phyloP scores from a whole-genome alignment of 2,329 filamentous ascomycete genomes.

The Pseudogymnoascus sp. region DNA sequence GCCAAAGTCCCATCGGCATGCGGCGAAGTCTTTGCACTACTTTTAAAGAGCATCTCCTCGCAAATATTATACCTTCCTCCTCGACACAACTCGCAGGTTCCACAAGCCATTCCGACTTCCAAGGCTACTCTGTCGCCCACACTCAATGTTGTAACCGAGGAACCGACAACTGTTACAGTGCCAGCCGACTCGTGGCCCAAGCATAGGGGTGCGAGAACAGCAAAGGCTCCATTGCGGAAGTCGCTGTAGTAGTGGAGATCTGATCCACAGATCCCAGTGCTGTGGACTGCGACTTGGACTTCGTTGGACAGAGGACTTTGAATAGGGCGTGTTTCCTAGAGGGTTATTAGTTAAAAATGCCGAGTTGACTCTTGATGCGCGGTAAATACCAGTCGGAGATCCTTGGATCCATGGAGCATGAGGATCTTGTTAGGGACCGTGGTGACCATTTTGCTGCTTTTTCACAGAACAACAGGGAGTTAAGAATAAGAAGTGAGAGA shows the following conservation, averaged over 20 bases:
- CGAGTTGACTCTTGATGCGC: background rate
- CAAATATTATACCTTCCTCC: conserved; percentile 94
- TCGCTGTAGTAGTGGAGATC: conserved; percentile 97
- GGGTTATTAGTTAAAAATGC: background rate
- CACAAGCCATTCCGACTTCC: conserved; percentile 90
- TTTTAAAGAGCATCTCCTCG: conserved; percentile 42
- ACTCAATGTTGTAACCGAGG: conserved; percentile 68
- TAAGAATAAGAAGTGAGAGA: background rate
- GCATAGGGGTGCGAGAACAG: conserved; percentile 80
- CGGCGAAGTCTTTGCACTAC: conserved; percentile 29
- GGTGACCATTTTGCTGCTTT: background rate
- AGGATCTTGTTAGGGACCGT: background rate
- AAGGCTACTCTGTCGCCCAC: conserved; percentile 86
- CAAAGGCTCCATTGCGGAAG: conserved; percentile 91
- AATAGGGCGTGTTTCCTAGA: conserved; percentile 21
- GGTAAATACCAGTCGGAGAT: conserved; percentile 26
- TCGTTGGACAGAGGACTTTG: conserved; percentile 38
- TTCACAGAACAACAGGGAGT: background rate
- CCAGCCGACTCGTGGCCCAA: conserved; percentile 92
- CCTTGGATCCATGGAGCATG: conserved; percentile 28
- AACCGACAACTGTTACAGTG: conserved; percentile 70
- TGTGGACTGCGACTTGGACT: conserved; percentile 81
- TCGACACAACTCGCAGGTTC: conserved; percentile 78
- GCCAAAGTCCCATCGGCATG: conserved; percentile 31
- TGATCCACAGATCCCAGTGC: conserved; percentile 94